A percentile compares a stretch with the other conserved stretches of the same genome.
phyloP scores from a whole-genome alignment of 2,329 filamentous ascomycete species.

The Byssochlamys sp. region DNA sequence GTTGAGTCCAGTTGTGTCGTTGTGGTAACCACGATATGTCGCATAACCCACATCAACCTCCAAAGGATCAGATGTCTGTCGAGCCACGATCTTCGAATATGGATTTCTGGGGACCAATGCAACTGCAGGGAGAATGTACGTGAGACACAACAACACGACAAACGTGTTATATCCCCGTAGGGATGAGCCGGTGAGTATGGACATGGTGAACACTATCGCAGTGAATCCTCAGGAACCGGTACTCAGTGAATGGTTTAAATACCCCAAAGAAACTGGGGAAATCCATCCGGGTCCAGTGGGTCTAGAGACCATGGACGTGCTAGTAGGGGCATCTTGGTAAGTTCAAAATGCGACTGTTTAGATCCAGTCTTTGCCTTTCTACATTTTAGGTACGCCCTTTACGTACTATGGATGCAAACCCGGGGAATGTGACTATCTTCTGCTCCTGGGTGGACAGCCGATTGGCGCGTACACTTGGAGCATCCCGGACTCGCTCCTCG shows the following conservation, averaged over 20 bases:
- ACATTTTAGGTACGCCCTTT: neutral
- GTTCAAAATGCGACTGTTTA: neutral
- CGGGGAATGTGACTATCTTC: neutral
- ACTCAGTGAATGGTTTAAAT: neutral
- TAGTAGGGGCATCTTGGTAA: neutral
- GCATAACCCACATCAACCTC: constrained; percentile 39
- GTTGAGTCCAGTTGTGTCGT: constrained; percentile 32
- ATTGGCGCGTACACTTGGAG: neutral
- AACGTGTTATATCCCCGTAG: neutral
- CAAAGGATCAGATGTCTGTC: constrained; percentile 4
- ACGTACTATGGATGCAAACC: neutral
- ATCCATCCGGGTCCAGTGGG: neutral
- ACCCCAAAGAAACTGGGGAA: neutral
- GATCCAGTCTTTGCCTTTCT: neutral
- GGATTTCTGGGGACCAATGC: neutral
- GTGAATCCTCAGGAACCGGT: neutral
- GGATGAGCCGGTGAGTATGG: neutral
- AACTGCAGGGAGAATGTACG: neutral
- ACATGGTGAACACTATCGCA: neutral
- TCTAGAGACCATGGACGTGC: neutral
- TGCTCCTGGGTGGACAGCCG: neutral
- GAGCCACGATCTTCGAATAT: neutral
- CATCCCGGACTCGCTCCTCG: neutral
- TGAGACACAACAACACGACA: neutral
- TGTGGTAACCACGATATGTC: constrained; percentile 35